These are phyloP conservation scores for Claviceps cyperi DNA, from an alignment of 2,329 filamentous ascomycete species.

Conservation along the genomic window DNA sequence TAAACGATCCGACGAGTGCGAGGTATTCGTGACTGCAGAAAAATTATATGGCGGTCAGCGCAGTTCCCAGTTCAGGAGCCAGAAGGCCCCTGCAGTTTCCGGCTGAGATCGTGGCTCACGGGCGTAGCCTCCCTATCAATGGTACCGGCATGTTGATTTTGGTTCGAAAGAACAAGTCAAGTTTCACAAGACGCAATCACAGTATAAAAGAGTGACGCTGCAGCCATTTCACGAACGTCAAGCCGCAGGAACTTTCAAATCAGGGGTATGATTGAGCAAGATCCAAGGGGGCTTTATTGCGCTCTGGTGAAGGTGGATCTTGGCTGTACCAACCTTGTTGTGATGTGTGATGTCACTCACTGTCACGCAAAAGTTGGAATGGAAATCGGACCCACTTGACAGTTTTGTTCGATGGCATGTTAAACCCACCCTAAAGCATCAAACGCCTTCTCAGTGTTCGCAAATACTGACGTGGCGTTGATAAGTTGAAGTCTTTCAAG, in stretches of 20 bases:
- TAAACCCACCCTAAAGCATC: neutral
- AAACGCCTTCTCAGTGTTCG: neutral
- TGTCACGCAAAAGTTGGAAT: neutral
- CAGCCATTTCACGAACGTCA: slow-evolving; percentile 1
- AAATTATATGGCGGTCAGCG: neutral
- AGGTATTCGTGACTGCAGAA: slow-evolving; percentile 65
- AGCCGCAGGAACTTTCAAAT: neutral
- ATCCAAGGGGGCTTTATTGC: neutral
- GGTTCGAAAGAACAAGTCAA: neutral
- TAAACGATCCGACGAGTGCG: slow-evolving; percentile 68
- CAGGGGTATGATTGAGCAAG: neutral
- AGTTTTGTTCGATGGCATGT: neutral
- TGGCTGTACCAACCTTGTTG: neutral
- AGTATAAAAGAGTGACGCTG: neutral
- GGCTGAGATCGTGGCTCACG: slow-evolving; percentile 23
- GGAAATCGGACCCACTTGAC: neutral
- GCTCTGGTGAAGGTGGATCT: slow-evolving; percentile 2
- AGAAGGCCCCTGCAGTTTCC: slow-evolving; percentile 1
- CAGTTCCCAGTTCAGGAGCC: neutral
- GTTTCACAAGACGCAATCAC: neutral
- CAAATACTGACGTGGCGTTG: neutral
- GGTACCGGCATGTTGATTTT: slow-evolving; percentile 32
- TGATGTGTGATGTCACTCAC: slow-evolving; percentile 7
- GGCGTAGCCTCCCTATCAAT: slow-evolving; percentile 37
- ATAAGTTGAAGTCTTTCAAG: too few relatives aligned